A percentile compares a stretch with the other conserved stretches of the same genome.
phyloP scores from a whole-genome alignment of 768 basidiomycete genomes.

The Amanita polypyramis region DNA sequence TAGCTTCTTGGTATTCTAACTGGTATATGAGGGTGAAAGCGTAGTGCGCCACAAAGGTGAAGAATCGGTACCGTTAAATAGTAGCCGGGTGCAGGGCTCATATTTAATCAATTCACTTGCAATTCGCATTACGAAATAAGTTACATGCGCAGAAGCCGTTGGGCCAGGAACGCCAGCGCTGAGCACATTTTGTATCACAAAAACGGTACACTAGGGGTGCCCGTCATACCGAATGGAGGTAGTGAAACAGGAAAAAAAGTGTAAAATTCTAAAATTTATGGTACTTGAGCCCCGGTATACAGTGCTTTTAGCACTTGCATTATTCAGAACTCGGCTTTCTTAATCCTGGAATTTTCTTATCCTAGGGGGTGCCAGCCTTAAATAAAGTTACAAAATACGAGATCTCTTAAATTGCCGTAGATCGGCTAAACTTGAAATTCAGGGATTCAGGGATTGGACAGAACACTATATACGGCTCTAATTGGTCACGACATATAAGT shows the following conservation, averaged over 20 bases:
- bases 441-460: neutral
- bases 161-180: slow-evolving; percentile 5
- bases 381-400: neutral
- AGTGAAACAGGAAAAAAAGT: neutral
- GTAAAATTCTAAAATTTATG: neutral
- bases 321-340: too few relatives aligned
- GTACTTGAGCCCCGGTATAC: neutral
- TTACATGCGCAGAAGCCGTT: neutral
- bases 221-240: slow-evolving; percentile 7
- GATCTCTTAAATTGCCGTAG: slow-evolving; percentile 4
- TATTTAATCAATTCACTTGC: neutral
- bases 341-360: neutral
- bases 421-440: neutral
- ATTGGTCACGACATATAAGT: neutral
- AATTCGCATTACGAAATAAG: neutral
- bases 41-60: slow-evolving; percentile 2
- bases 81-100: slow-evolving; percentile 1
- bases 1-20: neutral
- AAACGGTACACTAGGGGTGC: neutral
- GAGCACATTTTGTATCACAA: neutral
- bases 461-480: slow-evolving; percentile 3
- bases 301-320: too few relatives aligned
- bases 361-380: neutral
- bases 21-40: slow-evolving; percentile 3
- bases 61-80: neutral